Evolutionary conservation across 2,329 filamentous ascomycete genomes (phyloP), one percentile per base, ranked within the genome.

Genomic region (Cladosporium sp.): DNA sequence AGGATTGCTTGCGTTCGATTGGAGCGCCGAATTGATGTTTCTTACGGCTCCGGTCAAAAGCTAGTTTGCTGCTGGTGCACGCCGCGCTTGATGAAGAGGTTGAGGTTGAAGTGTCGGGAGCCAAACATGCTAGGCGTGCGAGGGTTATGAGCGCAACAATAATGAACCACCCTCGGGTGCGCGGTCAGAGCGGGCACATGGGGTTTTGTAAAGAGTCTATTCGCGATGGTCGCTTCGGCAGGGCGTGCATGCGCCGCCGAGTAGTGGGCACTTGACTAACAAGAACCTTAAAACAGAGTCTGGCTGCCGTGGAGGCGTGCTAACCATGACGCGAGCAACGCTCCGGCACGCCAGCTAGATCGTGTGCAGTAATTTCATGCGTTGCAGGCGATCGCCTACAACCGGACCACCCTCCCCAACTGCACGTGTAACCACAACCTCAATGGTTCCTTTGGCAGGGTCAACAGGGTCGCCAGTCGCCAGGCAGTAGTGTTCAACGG

Each of bases 191-290:
- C 48, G 48, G 48, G 51, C 51, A 25, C 37, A 35, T 44, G 39
- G 52, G 52, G 40, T 44, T 55, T 55, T 55, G 36, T 34, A 55
- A 55, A 55, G 40, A 55, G 52, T 55, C 52, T 55, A 55, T 55
- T 55, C 20, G 39, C 51, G 39, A 39, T 22, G 22, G 37, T 32
- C 37, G 51, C 22, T 45, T 40, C 52, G 52, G 52, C 52, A 55
- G 40, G 52, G 52, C 52, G 52, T 55, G 40, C 40, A 36, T 47
- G 40, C 28, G 52, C 52, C 20, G 40, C 32, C 40, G 35, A 25
- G 13, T 44, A 13, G 42, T 45, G 51, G 28, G 39, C 36, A 54
- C 25, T 47, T 47, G 52, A 55, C 52, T 55, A 55, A 55, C 52
- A 15, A 34, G 42, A 55, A 55, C 52, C 40, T 44, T 53, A 24